A percentile compares a stretch with the other conserved stretches of the same genome.
Evolutionary conservation across 352 stramenopile species (phyloP).

Genomic region (Phytopythium kandeliae): DNA sequence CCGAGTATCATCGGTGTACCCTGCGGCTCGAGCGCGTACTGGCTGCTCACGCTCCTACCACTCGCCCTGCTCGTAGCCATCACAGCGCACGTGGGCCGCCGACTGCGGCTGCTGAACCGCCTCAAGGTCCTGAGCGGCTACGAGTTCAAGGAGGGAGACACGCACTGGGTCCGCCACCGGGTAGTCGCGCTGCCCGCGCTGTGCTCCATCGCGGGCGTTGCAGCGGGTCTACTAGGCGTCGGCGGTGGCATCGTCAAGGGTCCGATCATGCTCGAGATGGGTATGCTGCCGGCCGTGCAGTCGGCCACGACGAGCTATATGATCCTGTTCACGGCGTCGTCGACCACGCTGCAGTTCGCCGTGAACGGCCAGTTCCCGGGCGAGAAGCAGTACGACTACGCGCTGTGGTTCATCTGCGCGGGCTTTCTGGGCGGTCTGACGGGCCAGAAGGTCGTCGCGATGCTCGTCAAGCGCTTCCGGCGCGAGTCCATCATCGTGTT

Average conservation of each 20-base stretch:
- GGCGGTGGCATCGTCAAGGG: slow-evolving; percentile 97
- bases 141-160: slow-evolving; percentile 90
- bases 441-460: slow-evolving; percentile 79
- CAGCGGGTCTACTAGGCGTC: slow-evolving; percentile 94
- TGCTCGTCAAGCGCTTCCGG: slow-evolving; percentile 89
- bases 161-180: slow-evolving; percentile 89
- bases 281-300: slow-evolving; percentile 85
- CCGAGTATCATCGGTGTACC: slow-evolving; percentile 86
- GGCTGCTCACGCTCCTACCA: slow-evolving; percentile 87
- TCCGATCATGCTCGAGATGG: slow-evolving; percentile 97
- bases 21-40: slow-evolving; percentile 92
- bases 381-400: slow-evolving; percentile 89
- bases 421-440: slow-evolving; percentile 82
- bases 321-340: slow-evolving; percentile 90
- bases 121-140: slow-evolving; percentile 62
- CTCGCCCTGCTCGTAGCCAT: slow-evolving; percentile 66
- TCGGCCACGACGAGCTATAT: slow-evolving; percentile 91
- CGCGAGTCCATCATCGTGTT: slow-evolving; percentile 85
- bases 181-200: slow-evolving; percentile 91
- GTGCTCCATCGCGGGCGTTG: slow-evolving; percentile 92
- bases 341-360: slow-evolving; percentile 89
- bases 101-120: slow-evolving; percentile 63
- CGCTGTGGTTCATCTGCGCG: slow-evolving; percentile 83
- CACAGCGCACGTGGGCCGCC: slow-evolving; percentile 46
- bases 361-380: slow-evolving; percentile 79